A percentile compares a stretch with the other conserved stretches of the same genome.
These are phyloP conservation scores for Helotiales sp. DNA, from an alignment of 2,329 filamentous ascomycete genomes.

Conservation along the genomic window DNA sequence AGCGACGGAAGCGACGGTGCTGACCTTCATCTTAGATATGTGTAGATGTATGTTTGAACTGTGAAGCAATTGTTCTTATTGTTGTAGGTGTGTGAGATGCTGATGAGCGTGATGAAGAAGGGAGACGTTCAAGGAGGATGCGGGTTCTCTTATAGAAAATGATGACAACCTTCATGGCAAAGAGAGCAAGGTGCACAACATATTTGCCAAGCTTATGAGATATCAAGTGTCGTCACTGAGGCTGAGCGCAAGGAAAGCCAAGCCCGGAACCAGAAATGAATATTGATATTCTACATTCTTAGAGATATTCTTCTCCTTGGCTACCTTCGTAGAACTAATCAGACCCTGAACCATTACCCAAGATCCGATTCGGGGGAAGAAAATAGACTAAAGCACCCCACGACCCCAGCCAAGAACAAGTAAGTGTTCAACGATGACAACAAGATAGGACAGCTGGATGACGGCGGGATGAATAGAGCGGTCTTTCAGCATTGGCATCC, in stretches of 20 bases:
- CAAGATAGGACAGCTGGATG: not conserved
- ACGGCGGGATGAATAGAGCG: not conserved
- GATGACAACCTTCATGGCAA: not conserved
- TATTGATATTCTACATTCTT: not conserved
- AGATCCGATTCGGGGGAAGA: not conserved
- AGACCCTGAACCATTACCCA: not conserved
- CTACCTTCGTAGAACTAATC: slow-evolving; percentile 2
- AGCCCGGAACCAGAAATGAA: slow-evolving; percentile 7
- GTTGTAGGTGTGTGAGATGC: not conserved
- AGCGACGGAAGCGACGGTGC: slow-evolving; percentile 6
- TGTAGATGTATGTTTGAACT: not conserved
- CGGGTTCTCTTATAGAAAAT: slow-evolving; percentile 12
- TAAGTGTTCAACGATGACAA: not conserved
- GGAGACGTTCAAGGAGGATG: not conserved
- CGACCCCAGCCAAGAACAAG: not conserved
- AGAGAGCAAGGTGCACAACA: not conserved
- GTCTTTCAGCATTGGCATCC: slow-evolving; percentile 2
- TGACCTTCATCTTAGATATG: slow-evolving; percentile 23
- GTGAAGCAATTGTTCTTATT: not conserved
- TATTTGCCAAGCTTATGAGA: slow-evolving; percentile 5
- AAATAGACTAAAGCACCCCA: not conserved
- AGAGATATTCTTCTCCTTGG: not conserved
- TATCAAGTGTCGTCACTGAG: slow-evolving; percentile 18
- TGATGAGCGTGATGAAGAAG: not conserved
- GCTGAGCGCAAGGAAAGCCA: slow-evolving; percentile 17